Percentiles rank a stretch among this genome's conserved stretches.
These are phyloP conservation scores for Trypanosoma cruzi DNA, from an alignment of 208 protist genomes.

Conservation along the genomic window DNA sequence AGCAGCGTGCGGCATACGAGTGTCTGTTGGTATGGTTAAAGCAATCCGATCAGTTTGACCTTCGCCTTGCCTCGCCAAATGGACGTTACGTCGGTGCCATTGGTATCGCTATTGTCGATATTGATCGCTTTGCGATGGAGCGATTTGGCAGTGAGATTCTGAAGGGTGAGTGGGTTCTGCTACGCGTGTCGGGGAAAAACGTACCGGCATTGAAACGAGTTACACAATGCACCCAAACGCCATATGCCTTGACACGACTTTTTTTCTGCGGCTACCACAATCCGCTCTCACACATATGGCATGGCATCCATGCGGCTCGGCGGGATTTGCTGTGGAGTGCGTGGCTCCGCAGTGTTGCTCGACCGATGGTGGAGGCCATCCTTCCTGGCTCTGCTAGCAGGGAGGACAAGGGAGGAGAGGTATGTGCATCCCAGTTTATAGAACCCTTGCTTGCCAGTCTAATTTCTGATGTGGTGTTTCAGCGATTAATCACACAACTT, in stretches of 20 bases:
- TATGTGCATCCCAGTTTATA: constrained; percentile 2
- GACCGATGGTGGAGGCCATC: constrained; percentile 14
- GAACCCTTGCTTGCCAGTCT: constrained; percentile 16
- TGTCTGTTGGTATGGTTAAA: constrained; percentile 42
- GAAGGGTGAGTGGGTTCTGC: constrained; percentile 12
- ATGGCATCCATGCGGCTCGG: constrained; percentile 17
- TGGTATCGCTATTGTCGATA: constrained; percentile 33
- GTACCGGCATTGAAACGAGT: constrained; percentile 5
- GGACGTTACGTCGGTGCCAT: constrained; percentile 25
- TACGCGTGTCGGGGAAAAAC: not conserved
- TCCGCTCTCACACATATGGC: constrained; percentile 34
- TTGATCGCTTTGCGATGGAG: constrained; percentile 46
- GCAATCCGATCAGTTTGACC: not conserved
- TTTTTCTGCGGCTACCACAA: constrained; percentile 25
- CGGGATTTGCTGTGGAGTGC: constrained; percentile 35
- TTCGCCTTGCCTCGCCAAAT: constrained; percentile 13
- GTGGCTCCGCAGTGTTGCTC: constrained; percentile 30
- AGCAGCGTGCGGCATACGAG: constrained; percentile 54
- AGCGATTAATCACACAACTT: constrained; percentile 21
- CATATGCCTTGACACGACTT: constrained; percentile 34
- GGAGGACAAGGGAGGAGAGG: not conserved
- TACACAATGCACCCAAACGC: constrained; percentile 13
- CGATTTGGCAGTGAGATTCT: constrained; percentile 18
- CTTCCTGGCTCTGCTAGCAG: not conserved
- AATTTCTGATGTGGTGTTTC: constrained; percentile 12